Percentiles rank a stretch among this genome's conserved stretches.
phyloP scores from a whole-genome alignment of 257 asterid genomes.

The Mentha longifolia region DNA sequence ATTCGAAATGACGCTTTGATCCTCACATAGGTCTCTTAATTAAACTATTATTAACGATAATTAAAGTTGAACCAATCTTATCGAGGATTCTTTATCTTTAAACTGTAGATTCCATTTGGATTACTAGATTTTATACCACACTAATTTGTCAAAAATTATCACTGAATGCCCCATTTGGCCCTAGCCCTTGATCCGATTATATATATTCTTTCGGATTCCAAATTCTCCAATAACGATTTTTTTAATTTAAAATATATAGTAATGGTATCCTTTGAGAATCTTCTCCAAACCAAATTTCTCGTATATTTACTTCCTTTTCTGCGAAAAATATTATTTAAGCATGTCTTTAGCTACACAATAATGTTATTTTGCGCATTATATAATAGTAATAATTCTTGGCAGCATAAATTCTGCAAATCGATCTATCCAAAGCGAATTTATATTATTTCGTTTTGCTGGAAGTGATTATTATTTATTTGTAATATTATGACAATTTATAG shows the following conservation, averaged over 20 bases:
- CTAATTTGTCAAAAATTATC: conserved; percentile 33
- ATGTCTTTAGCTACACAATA: neutral
- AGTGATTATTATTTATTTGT: no score
- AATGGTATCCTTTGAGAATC: conserved; percentile 40
- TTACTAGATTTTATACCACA: conserved; percentile 52
- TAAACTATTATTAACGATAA: conserved; percentile 33
- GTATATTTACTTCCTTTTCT: neutral
- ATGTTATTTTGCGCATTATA: no score
- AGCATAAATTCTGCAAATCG: neutral
- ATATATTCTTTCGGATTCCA: conserved; percentile 30
- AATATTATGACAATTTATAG: no score
- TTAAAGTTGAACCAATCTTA: conserved; percentile 42
- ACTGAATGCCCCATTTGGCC: conserved; percentile 25
- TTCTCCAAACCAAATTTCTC: conserved; percentile 29
- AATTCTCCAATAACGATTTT: conserved; percentile 38
- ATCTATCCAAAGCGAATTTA: neutral
- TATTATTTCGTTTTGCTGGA: no score
- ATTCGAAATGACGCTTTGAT: conserved; percentile 22
- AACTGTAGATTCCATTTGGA: conserved; percentile 58
- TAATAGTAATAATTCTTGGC: no score
- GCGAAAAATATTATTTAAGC: neutral
- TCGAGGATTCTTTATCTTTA: conserved; percentile 37
- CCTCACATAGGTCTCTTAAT: conserved; percentile 37
- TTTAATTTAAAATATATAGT: neutral
- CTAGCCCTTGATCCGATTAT: conserved; percentile 32